A percentile compares a stretch with the other conserved stretches of the same genome.
Evolutionary conservation across 208 protist genomes (phyloP).

Genomic region (Novymonas esmeraldas): DNA sequence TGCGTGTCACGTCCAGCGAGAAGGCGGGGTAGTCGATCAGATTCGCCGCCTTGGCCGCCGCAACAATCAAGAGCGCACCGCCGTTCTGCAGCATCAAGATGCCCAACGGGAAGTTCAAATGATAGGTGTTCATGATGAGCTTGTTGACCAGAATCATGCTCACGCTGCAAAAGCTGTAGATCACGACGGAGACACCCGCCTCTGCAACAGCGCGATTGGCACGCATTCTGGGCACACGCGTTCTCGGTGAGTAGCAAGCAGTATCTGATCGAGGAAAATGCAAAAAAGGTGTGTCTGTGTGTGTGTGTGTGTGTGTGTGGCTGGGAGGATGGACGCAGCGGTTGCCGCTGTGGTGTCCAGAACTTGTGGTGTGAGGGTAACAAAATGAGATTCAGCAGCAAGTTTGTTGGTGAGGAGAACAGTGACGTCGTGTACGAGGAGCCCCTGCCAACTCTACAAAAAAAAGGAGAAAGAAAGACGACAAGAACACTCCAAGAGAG

Average conservation of each 20-base stretch:
- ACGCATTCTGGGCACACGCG: no score
- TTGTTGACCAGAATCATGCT: slow-evolving; percentile 92
- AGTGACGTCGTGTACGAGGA: no score
- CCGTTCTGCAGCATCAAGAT: slow-evolving; percentile 80
- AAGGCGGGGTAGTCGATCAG: slow-evolving; percentile 71
- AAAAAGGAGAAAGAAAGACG: slow-evolving; percentile 2
- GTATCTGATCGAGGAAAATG: not conserved
- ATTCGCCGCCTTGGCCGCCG: slow-evolving; percentile 37
- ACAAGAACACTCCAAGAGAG: no score
- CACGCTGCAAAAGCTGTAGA: slow-evolving; percentile 78
- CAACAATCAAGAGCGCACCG: slow-evolving; percentile 65
- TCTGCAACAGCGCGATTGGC: slow-evolving; percentile 13
- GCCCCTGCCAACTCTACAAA: no score
- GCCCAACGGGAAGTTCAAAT: slow-evolving; percentile 67
- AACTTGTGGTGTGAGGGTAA: not conserved
- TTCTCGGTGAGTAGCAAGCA: not conserved
- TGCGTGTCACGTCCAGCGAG: slow-evolving; percentile 37
- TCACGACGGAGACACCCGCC: slow-evolving; percentile 42
- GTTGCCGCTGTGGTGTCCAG: no score
- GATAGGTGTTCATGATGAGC: slow-evolving; percentile 68
- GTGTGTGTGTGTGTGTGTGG: not conserved
- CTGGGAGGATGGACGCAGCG: no score
- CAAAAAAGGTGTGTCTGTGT: not conserved
- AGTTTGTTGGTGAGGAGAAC: not conserved
- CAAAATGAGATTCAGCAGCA: not conserved